Base-by-base conservation (phyloP, 2,329 filamentous ascomycete species). In the Trichoderma oligosporum region DNA sequence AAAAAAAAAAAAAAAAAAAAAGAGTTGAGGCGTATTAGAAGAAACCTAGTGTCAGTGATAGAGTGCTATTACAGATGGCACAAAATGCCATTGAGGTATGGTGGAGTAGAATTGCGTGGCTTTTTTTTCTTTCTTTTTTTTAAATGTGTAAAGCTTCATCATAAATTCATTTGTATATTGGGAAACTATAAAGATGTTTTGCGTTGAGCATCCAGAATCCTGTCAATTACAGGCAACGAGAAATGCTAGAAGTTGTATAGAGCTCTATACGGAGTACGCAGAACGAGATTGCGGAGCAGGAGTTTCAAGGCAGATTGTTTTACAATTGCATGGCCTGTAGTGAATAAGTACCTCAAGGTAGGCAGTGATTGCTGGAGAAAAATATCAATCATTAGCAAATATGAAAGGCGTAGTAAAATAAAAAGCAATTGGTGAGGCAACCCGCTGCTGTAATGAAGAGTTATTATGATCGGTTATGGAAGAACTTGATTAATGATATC, bases 11-110 rank as follows among this genome's bases (percentile, higher is more conserved):
- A 42, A 18, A 14, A 41, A 47, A 41, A 24, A 33, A 22, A 48
- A 24, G 27, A 12, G 24, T 41, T 16, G 24, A 46, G 41, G 41
- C 41, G 27, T 46, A 55, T 11, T 36, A 46, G 33, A 55, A 55
- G 45, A 55, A n/a, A n/a, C n/a, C 51, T 44, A 48, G 4, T 38
- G 27, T 38, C 16, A 27, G 42, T 39, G 18, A 18, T 8, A 31
- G 18, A 46, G 41, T 20, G 53, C 39, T 54, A 20, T 45, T 54
- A 45, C 31, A 44, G 48, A 18, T 25, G 38, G 36, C 24, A 38
- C 36, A 29, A 16, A 27, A 36, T 33, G 35, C 33, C 8, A 18
- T n/a, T n/a, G n/a, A n/a, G n/a, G n/a, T n/a, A n/a, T n/a, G n/a
- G n/a, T n/a, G n/a, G n/a, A 24, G 47, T 24, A 35, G 47, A 20